Evolutionary conservation across 2,329 filamentous ascomycete species (phyloP).

Genomic region (Cladosporium sp.): DNA sequence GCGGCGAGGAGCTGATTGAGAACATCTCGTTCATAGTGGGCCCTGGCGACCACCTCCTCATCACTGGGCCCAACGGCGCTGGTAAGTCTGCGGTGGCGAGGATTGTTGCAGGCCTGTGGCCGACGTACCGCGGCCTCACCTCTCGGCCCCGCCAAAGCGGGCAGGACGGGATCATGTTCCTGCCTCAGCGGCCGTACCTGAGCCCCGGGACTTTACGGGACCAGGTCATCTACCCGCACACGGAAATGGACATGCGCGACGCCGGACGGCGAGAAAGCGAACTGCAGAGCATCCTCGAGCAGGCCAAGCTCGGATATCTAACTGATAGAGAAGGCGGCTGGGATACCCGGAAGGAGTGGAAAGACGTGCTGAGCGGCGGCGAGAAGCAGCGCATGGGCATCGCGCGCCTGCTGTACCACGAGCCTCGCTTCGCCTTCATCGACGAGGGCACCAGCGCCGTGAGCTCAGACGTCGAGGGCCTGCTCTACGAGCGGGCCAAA

Average conservation of each 20-base stretch:
- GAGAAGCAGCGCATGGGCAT: conserved; percentile 96
- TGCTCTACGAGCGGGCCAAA: conserved; percentile 90
- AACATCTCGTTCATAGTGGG: conserved; percentile 84
- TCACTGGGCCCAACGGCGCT: conserved; percentile 90
- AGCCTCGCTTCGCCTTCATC: conserved; percentile 87
- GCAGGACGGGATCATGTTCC: conserved; percentile 90
- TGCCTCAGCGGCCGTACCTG: conserved; percentile 88
- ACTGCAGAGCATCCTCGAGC: conserved; percentile 70
- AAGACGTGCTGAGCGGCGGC: conserved; percentile 91
- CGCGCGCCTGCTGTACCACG: conserved; percentile 85
- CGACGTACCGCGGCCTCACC: conserved; percentile 86
- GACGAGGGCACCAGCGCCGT: conserved; percentile 95
- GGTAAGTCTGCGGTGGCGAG: conserved; percentile 87
- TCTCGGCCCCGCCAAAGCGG: conserved; percentile 69
- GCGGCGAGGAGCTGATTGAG: conserved; percentile 86
- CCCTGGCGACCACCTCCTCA: conserved; percentile 84
- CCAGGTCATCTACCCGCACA: conserved; percentile 96
- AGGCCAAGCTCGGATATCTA: conserved; percentile 80
- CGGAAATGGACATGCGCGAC: conserved; percentile 86
- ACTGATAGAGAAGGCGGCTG: conserved; percentile 89
- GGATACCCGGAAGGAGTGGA: conserved; percentile 97
- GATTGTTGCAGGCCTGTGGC: conserved; percentile 89
- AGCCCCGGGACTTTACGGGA: conserved; percentile 88
- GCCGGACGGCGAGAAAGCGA: conserved; percentile 72
- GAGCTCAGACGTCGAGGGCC: conserved; percentile 85